Base-by-base conservation (phyloP, 2,329 filamentous ascomycete genomes). In the Grosmannia clavigera region DNA sequence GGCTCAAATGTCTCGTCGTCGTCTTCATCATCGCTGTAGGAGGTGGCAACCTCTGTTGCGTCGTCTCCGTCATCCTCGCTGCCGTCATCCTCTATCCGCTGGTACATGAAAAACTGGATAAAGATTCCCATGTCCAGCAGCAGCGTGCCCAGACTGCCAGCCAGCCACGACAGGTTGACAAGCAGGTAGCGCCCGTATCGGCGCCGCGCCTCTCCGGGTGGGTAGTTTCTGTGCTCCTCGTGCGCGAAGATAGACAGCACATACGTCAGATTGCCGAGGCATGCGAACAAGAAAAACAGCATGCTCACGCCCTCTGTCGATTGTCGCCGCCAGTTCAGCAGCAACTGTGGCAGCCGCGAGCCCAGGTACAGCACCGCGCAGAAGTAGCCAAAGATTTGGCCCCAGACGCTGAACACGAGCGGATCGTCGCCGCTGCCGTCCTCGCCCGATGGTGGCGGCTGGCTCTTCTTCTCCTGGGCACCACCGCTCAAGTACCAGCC, bases 211-310 rank as follows among this genome's bases (percentile, higher is more conserved):
- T 95, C 90, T 0, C 85, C 88, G 0, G 78, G 74, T 2, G 43
- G 5, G 19, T 25, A 3, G 33, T 29, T 10, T 31, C n/a, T 64
- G 90, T 81, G 76, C 0, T 92, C 90, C 61, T 92, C 89, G 68
- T 91, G 97, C 1, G 91, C 92, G 64, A 97, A 80, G 66, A 99
- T 97, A 46, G 87, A 92, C 46, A 96, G 76, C 22, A 96, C 92
- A 68, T 95, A 97, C 0, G 92, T 96, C 65, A 96, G 72, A 71
- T 99, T 99, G 2, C 94, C 94, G 6, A 97, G 83, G 70, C 92
- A 97, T 5, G 94, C 94, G 70, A 99, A 97, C 27, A 97, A 78
- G 76, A 97, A 97, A 74, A 97, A 99, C 12, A 97, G 80, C 75
- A 96, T 85, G 65, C 88, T 92, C 25, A 99, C 86, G 3, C 94